A percentile compares a stretch with the other conserved stretches of the same genome.
Conservation (phyloP, 2,329 filamentous ascomycete genomes). For the Endoconidiophora laricicola region DNA sequence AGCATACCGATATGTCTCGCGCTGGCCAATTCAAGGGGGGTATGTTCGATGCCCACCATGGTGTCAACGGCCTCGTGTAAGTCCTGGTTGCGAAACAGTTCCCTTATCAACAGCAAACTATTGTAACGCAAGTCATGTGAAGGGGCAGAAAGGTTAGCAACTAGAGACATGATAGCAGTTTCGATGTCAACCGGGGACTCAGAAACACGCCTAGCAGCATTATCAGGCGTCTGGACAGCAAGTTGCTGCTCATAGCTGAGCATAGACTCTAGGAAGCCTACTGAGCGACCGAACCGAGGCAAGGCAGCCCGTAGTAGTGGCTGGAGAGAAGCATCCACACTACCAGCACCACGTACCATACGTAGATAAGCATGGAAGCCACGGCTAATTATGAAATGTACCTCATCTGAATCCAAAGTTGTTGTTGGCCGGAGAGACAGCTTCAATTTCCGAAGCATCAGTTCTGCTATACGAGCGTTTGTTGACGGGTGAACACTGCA, state of each 20-base stretch:
- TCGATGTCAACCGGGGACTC: slow-evolving; percentile 31
- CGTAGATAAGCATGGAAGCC: slow-evolving; percentile 58
- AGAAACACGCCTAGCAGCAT: background rate
- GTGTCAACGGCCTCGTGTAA: slow-evolving; percentile 21
- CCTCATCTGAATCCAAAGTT: slow-evolving; percentile 41
- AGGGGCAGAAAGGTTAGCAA: slow-evolving; percentile 57
- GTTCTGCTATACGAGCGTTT: slow-evolving; percentile 46
- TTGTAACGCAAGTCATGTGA: slow-evolving; percentile 59
- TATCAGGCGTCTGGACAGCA: background rate
- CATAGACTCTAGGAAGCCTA: slow-evolving; percentile 41
- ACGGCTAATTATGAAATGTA: slow-evolving; percentile 57
- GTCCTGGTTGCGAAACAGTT: slow-evolving; percentile 32
- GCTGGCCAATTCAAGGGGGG: slow-evolving; percentile 59
- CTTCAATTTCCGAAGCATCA: slow-evolving; percentile 48
- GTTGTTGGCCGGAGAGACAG: slow-evolving; percentile 46
- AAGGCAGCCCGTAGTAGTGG: slow-evolving; percentile 49
- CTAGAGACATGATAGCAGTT: slow-evolving; percentile 44
- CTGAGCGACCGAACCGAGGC: slow-evolving; percentile 45
- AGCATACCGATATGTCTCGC: slow-evolving; percentile 68
- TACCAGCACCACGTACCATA: slow-evolving; percentile 42
- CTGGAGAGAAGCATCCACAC: slow-evolving; percentile 44
- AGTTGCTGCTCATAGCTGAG: slow-evolving; percentile 12
- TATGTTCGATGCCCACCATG: slow-evolving; percentile 68
- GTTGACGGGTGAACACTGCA: slow-evolving; percentile 50
- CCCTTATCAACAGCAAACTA: slow-evolving; percentile 55